Conservation (phyloP, 352 stramenopile genomes). For the Globisporangium mamillatum region DNA sequence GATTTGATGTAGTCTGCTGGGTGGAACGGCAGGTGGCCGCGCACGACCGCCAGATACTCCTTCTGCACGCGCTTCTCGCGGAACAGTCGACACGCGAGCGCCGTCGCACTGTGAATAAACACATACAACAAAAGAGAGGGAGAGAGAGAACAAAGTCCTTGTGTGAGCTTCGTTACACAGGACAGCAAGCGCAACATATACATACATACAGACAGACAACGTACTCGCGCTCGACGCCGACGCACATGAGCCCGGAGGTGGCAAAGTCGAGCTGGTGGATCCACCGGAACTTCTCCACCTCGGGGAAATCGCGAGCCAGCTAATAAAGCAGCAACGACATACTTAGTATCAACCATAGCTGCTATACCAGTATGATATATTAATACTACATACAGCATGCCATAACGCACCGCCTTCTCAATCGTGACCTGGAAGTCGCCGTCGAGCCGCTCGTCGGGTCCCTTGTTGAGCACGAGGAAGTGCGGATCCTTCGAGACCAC, state of each 20-base stretch:
- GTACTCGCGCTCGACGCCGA: slow-evolving; percentile 71
- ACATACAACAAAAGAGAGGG: slow-evolving; percentile 4
- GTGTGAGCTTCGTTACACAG: not conserved
- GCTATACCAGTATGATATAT: not conserved
- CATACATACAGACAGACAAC: slow-evolving; percentile 7
- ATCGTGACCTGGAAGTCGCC: slow-evolving; percentile 87
- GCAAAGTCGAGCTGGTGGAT: slow-evolving; percentile 91
- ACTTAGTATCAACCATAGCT: not conserved
- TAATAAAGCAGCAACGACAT: slow-evolving; percentile 14
- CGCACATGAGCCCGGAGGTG: slow-evolving; percentile 82
- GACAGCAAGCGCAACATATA: no score
- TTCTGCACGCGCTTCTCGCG: slow-evolving; percentile 80
- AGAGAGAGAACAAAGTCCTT: not conserved
- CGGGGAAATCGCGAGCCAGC: slow-evolving; percentile 65
- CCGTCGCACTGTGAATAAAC: slow-evolving; percentile 44
- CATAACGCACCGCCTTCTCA: slow-evolving; percentile 71
- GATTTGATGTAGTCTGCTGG: slow-evolving; percentile 25
- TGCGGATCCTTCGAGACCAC: slow-evolving; percentile 44
- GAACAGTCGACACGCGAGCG: slow-evolving; percentile 67
- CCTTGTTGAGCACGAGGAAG: slow-evolving; percentile 82
- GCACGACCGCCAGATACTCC: slow-evolving; percentile 81
- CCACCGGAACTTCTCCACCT: slow-evolving; percentile 84
- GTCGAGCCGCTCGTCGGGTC: slow-evolving; percentile 80
- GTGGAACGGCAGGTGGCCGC: slow-evolving; percentile 63
- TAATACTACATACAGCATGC: not conserved